Conservation (phyloP, 345 rosid genomes). For the Chamaenerion angustifolium region DNA sequence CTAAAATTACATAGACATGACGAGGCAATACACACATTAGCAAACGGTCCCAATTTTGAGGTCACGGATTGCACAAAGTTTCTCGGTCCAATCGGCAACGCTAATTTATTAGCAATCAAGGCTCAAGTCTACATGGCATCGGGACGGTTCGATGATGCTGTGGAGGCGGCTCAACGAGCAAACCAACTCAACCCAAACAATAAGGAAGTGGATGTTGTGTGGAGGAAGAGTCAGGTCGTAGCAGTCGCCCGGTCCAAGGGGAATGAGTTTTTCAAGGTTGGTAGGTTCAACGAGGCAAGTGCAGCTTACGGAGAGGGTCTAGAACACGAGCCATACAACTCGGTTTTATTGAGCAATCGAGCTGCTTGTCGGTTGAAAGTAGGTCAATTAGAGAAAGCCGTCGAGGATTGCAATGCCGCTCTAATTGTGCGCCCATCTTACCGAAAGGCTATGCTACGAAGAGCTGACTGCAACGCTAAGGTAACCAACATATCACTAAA, state of each 20-base stretch:
- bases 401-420: slow-evolving; percentile 67
- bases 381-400: slow-evolving; percentile 43
- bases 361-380: slow-evolving; percentile 68
- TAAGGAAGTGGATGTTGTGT: slow-evolving; percentile 39
- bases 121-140: slow-evolving; percentile 56
- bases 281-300: slow-evolving; percentile 38
- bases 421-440: slow-evolving; percentile 51
- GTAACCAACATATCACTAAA: slow-evolving; percentile 14
- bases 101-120: slow-evolving; percentile 49
- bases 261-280: slow-evolving; percentile 54
- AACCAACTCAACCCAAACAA: slow-evolving; percentile 52
- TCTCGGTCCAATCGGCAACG: slow-evolving; percentile 64
- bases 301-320: slow-evolving; percentile 62
- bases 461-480: slow-evolving; percentile 77
- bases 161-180: slow-evolving; percentile 53
- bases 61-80: slow-evolving; percentile 46
- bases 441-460: slow-evolving; percentile 68
- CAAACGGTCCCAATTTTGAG: slow-evolving; percentile 43
- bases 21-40: slow-evolving; percentile 59
- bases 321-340: slow-evolving; percentile 56
- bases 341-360: slow-evolving; percentile 71
- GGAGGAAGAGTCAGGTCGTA: slow-evolving; percentile 38
- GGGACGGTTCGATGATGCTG: slow-evolving; percentile 82
- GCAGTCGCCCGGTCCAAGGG: slow-evolving; percentile 56
- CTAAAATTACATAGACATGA: slow-evolving; percentile 62